Base-by-base conservation (phyloP, 2,329 filamentous ascomycete species). In the Pseudogymnoascus sp. region DNA sequence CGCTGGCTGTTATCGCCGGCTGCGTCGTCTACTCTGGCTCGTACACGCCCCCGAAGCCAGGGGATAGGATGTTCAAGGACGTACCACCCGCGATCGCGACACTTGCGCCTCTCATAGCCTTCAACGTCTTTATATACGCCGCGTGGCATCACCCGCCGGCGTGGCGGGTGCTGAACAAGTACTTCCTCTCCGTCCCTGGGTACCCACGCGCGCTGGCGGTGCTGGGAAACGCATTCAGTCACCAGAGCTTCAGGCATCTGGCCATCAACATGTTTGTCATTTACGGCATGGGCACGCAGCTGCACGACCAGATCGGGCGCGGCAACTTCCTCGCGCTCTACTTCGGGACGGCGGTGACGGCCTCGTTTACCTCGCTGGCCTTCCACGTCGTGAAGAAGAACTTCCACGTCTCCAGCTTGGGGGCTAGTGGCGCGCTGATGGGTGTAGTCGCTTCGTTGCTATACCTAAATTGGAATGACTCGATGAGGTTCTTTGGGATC, bases 291-390 rank as follows among this genome's bases (percentile, higher is more conserved):
- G 90, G 89, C 23, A 82, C 82, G 9, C 78, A 81, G 1, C 77
- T 91, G 35, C 87, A 90, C 74, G 86, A 90, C 65, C 87, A 91
- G 68, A 76, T 91, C 26, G 88, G 87, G 10, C 81, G 88, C 10
- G 87, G 82, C 13, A 80, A 83, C 63, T 91, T 91, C 75, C 75
- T 91, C 19, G 82, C 86, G n/a, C 75, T 90, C 33, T 90, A 88
- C 73, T 67, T 88, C 33, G 76, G 80, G 7, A 80, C 81, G 6
- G 88, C 87, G 61, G 77, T 80, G 1, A 46, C 85, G 1, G 85
- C 83, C 7, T 85, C 83, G 64, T 80, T 87, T 65, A 76, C 79
- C n/a, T 85, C 83, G 50, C 76, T 91, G 64, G 61, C 71, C 5
- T 73, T 68, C 63, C 75, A 75, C 63, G 79, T 80, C 11, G 40